Evolutionary conservation across 257 asterid genomes (phyloP), one percentile per base, ranked within the genome.

Genomic region (Rubia yunnanensis): DNA sequence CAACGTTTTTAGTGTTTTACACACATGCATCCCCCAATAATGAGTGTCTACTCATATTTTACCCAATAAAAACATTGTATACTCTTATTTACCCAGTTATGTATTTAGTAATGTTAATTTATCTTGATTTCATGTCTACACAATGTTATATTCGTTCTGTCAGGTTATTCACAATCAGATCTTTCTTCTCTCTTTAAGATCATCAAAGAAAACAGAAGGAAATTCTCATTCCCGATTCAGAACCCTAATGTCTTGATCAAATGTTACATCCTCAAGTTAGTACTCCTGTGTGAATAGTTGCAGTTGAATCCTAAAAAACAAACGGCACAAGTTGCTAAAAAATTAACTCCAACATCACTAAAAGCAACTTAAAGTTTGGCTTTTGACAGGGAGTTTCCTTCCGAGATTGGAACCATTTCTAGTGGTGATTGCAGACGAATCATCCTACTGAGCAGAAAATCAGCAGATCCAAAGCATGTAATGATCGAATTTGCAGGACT

Each of bases 371-470:
- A n/a, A n/a, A n/a, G n/a, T n/a, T n/a, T n/a, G n/a, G n/a, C n/a
- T n/a, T n/a, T n/a, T n/a, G n/a, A n/a, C n/a, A n/a, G n/a, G n/a
- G n/a, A n/a, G n/a, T n/a, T n/a, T n/a, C n/a, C n/a, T n/a, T n/a
- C n/a, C n/a, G n/a, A n/a, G n/a, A n/a, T n/a, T n/a, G n/a, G n/a
- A n/a, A n/a, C n/a, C n/a, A n/a, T n/a, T n/a, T n/a, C n/a, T n/a
- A n/a, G n/a, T n/a, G n/a, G n/a, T n/a, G n/a, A 24, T 10, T 38
- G 3, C 36, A 6, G 6, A 6, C 36, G 6, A 44, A n/a, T 54
- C 60, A 8, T 54, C 32, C 60, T 8, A 23, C 7, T 54, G 30
- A 54, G 62, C 73, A 31, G 54, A 28, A 60, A 63, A 49, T 70
- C 57, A 18, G 57, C 68, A 26, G 54, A n/a, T 10, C 17, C 10